Evolutionary conservation across 2,329 filamentous ascomycete genomes (phyloP).

Genomic region (Xylariaceae sp.): DNA sequence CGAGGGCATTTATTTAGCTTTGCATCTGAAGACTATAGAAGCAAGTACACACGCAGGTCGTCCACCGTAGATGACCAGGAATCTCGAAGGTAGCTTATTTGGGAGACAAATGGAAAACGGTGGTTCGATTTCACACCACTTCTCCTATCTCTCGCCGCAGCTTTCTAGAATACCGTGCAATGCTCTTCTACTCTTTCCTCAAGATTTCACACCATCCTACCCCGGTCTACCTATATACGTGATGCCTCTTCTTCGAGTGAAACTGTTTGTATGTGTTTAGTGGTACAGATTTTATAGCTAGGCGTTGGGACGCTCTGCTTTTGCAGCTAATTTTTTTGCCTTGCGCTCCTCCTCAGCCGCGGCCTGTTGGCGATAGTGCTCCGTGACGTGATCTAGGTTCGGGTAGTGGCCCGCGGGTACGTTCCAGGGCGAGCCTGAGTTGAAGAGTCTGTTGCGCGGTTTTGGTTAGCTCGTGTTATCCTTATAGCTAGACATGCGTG

Average conservation of each 20-base stretch:
- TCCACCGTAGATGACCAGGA: no score
- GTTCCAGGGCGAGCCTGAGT: conserved; percentile 57
- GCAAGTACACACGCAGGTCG: no score
- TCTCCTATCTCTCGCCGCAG: neutral
- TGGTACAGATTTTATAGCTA: conserved; percentile 7
- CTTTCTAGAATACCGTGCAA: no score
- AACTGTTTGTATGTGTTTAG: conserved; percentile 27
- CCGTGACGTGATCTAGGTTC: conserved; percentile 62
- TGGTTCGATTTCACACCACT: conserved; percentile 3
- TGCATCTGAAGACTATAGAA: no score
- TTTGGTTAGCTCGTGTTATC: conserved; percentile 10
- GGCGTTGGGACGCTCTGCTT: conserved; percentile 32
- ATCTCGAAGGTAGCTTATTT: neutral
- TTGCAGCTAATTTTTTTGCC: conserved; percentile 52
- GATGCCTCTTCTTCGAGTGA: neutral
- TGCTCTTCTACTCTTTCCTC: no score
- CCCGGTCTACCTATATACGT: conserved; percentile 13
- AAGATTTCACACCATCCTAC: neutral
- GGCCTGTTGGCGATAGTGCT: conserved; percentile 62
- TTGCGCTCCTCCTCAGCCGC: conserved; percentile 62
- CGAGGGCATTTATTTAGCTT: no score
- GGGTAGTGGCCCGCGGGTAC: conserved; percentile 60
- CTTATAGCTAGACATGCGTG: no score
- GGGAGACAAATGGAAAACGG: conserved; percentile 3
- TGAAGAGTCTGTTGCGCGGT: conserved; percentile 51